Evolutionary conservation across 1,284 basidiomycete species (phyloP).

Genomic region (Naganishia sp.): DNA sequence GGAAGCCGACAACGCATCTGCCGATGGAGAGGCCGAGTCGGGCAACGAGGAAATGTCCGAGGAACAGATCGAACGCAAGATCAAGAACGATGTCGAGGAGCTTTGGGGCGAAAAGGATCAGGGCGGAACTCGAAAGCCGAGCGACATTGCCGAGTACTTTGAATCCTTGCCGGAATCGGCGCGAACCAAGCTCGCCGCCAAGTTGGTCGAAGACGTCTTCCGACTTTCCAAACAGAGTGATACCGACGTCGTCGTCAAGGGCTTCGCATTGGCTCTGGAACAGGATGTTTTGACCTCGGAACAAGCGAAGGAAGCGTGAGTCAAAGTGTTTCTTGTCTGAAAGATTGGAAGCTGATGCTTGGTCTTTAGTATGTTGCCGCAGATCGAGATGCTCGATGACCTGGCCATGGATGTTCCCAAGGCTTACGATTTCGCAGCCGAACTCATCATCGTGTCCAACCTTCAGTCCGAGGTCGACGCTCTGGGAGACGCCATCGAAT

Average conservation of each 20-base stretch:
- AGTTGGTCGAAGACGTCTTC: conserved; percentile 79
- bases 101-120: conserved; percentile 54
- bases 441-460: conserved; percentile 22
- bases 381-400: conserved; percentile 78
- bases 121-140: conserved; percentile 50
- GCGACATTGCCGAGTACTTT: conserved; percentile 63
- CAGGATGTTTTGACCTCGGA: conserved; percentile 59
- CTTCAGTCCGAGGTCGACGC: conserved; percentile 27
- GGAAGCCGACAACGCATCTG: conserved; percentile 59
- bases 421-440: conserved; percentile 58
- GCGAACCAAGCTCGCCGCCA: conserved; percentile 68
- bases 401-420: conserved; percentile 85
- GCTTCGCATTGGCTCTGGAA: conserved; percentile 60
- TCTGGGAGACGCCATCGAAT: conserved; percentile 44
- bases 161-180: conserved; percentile 60
- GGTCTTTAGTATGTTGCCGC: conserved; percentile 61
- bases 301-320: conserved; percentile 62
- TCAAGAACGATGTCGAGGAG: conserved; percentile 61
- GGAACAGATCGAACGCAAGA: conserved; percentile 72
- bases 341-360: not conserved
- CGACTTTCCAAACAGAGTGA: conserved; percentile 87
- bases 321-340: conserved; percentile 12
- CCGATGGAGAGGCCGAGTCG: conserved; percentile 61
- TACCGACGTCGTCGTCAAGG: conserved; percentile 68
- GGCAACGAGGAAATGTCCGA: conserved; percentile 62